These are phyloP conservation scores for Linum tenue DNA, from an alignment of 345 rosid species.

Conservation along the genomic window DNA sequence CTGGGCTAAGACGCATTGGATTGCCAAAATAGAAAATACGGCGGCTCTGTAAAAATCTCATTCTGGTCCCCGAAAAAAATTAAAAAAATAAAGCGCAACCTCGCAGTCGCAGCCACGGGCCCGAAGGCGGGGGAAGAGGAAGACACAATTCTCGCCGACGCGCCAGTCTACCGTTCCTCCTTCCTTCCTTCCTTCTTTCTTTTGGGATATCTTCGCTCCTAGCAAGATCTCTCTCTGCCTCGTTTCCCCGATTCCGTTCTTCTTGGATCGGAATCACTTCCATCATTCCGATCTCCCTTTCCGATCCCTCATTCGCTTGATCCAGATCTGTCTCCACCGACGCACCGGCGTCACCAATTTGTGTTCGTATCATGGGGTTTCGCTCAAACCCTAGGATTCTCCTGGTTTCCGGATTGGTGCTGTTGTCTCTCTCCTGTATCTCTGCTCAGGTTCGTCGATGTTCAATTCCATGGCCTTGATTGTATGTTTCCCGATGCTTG, in stretches of 20 bases:
- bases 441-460: constrained; percentile 16
- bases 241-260: background rate
- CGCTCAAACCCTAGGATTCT: constrained; percentile 4
- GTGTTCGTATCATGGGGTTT: constrained; percentile 16
- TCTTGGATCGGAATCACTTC: background rate
- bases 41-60: too few species aligned
- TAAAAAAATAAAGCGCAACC: too few species aligned
- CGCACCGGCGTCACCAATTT: background rate
- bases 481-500: background rate
- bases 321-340: background rate
- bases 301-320: background rate
- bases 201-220: background rate
- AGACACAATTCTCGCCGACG: background rate
- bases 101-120: too few species aligned
- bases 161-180: background rate
- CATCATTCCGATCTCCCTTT: background rate
- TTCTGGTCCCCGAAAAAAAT: too few species aligned
- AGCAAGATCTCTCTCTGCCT: background rate
- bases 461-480: background rate
- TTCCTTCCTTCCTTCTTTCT: background rate
- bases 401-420: constrained; percentile 1
- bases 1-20: too few species aligned
- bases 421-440: constrained; percentile 1
- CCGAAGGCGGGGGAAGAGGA: background rate
- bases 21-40: too few species aligned